Conservation (phyloP, 2,329 filamentous ascomycete genomes). For the Cladophialophora immunda region DNA sequence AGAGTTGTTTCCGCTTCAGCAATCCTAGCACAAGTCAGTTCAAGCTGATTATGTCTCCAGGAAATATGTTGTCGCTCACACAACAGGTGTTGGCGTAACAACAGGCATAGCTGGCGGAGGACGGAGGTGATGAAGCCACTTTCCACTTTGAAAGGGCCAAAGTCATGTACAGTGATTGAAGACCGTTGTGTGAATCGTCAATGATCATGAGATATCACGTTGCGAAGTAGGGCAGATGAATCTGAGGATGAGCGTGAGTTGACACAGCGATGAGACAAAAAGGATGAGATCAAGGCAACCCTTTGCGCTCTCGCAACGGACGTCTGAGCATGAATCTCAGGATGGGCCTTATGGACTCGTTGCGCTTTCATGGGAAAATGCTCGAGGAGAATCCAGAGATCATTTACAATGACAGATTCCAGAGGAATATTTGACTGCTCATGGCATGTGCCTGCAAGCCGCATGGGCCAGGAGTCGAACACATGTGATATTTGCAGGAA, state of each 20-base stretch:
- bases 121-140: not conserved
- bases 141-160: not conserved
- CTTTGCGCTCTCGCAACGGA: not conserved
- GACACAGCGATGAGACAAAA: not conserved
- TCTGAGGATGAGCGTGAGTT: not conserved
- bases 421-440: not conserved
- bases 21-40: slow-evolving; percentile 17
- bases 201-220: not conserved
- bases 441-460: not conserved
- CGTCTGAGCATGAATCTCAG: not conserved
- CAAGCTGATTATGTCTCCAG: not conserved
- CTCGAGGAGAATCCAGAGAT: not conserved
- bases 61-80: slow-evolving; percentile 8
- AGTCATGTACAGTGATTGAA: not conserved
- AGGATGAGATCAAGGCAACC: not conserved
- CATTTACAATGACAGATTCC: not conserved
- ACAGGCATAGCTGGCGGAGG: slow-evolving; percentile 5
- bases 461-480: not conserved
- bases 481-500: not conserved
- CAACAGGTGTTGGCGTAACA: not conserved
- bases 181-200: not conserved
- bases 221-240: not conserved
- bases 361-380: not conserved
- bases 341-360: not conserved
- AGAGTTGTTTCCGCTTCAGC: slow-evolving; percentile 13